A percentile compares a stretch with the other conserved stretches of the same genome.
Evolutionary conservation across 495 filamentous ascomycete genomes (phyloP).

Genomic region (Aspergillus bridgeri): DNA sequence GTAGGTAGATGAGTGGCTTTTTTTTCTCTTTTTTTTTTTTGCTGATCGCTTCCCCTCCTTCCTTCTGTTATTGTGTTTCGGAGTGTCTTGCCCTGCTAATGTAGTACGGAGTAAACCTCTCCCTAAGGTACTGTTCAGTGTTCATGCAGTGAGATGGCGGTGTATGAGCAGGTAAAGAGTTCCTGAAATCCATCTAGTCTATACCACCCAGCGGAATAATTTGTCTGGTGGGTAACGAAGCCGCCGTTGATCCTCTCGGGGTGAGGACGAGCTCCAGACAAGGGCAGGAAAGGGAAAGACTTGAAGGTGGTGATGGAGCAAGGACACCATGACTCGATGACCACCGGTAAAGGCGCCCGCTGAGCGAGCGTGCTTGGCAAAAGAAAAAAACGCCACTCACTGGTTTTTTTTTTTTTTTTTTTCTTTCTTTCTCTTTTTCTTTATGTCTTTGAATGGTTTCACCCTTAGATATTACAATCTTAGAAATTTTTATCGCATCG

Average conservation of each 20-base stretch:
- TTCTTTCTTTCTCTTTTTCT: conserved; percentile 1
- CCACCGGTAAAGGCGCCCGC: conserved; percentile 6
- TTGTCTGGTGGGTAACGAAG: neutral
- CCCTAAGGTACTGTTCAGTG: no score
- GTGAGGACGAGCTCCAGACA: neutral
- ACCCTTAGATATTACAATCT: neutral
- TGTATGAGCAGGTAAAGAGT: neutral
- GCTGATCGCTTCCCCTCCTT: no score
- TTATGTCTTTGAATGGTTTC: no score
- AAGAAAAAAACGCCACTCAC: conserved; percentile 5
- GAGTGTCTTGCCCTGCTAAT: neutral
- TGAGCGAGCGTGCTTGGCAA: conserved; percentile 12
- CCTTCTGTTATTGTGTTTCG: neutral
- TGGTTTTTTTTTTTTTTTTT: neutral
- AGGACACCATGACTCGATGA: conserved; percentile 12
- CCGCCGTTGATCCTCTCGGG: no score
- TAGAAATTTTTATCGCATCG: neutral
- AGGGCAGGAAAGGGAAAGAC: neutral
- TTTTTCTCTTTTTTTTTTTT: neutral
- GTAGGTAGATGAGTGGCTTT: no score
- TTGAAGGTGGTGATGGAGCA: neutral
- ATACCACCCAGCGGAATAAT: neutral
- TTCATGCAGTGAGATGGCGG: neutral
- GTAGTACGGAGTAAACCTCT: neutral
- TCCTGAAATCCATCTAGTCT: neutral